Conservation (phyloP, 2,329 filamentous ascomycete species). For the Exutisphaerella laricina region DNA sequence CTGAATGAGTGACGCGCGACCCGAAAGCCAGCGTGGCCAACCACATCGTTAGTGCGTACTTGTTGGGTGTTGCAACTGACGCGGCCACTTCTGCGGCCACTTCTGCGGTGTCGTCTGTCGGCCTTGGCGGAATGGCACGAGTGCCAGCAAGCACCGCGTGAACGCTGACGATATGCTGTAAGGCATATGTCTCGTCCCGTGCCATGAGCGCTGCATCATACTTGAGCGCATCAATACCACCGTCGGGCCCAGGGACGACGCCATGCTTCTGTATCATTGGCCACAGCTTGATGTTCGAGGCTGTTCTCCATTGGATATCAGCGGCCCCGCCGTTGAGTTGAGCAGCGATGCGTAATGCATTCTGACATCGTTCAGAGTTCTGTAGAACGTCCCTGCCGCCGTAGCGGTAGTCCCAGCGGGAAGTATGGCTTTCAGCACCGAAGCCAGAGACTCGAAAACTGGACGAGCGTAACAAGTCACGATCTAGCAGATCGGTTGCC, state of each 20-base stretch:
- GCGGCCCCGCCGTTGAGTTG: too few relatives aligned
- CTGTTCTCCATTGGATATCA: too few relatives aligned
- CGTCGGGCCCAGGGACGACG: too few relatives aligned
- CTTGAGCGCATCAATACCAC: too few relatives aligned
- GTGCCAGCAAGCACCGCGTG: too few relatives aligned
- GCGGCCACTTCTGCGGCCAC: background rate
- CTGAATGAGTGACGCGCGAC: slow-evolving; percentile 34
- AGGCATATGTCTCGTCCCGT: background rate
- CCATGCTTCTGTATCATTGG: too few relatives aligned
- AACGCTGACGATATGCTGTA: too few relatives aligned
- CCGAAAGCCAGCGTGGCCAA: slow-evolving; percentile 41
- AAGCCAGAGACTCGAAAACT: slow-evolving; percentile 29
- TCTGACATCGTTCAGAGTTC: background rate
- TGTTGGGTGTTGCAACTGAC: background rate
- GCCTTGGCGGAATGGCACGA: too few relatives aligned
- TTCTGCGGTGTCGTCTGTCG: too few relatives aligned
- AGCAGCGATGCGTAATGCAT: slow-evolving; percentile 5
- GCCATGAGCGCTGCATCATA: background rate
- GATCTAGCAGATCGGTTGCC: slow-evolving; percentile 20
- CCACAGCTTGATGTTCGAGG: too few relatives aligned
- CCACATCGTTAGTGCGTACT: slow-evolving; percentile 19
- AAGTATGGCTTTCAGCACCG: slow-evolving; percentile 31
- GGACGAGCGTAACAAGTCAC: slow-evolving; percentile 31
- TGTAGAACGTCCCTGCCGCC: slow-evolving; percentile 9
- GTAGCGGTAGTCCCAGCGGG: slow-evolving; percentile 25